A percentile compares a stretch with the other conserved stretches of the same genome.
Evolutionary conservation across 1,284 basidiomycete genomes (phyloP).

Genomic region (Blastosporella zonata): DNA sequence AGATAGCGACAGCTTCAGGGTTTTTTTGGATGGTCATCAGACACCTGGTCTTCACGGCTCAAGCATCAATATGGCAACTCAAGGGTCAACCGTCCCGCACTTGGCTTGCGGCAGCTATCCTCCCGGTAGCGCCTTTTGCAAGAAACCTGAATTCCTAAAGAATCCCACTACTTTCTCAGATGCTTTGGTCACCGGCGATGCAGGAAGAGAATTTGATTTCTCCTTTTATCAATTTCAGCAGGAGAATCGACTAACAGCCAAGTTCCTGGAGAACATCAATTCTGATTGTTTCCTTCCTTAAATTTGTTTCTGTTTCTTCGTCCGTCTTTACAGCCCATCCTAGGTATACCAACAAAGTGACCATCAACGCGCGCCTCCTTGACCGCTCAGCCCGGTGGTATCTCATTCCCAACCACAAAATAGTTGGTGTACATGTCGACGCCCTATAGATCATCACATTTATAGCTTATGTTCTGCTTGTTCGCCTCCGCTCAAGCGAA

Average conservation of each 20-base stretch:
- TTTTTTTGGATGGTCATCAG: slow-evolving; percentile 10
- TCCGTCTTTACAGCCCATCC: background rate
- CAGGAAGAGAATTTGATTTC: background rate
- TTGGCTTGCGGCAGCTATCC: slow-evolving; percentile 8
- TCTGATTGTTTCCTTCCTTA: background rate
- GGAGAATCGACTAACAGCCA: background rate
- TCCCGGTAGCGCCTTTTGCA: slow-evolving; percentile 11
- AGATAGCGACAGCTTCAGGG: too few species aligned
- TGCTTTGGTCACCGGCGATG: slow-evolving; percentile 2
- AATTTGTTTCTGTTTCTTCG: background rate
- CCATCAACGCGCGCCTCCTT: background rate
- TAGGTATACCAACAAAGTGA: too few species aligned
- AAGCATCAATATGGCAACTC: background rate
- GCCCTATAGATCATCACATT: too few species aligned
- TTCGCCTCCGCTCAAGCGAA: background rate
- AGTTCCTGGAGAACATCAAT: background rate
- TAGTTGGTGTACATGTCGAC: background rate
- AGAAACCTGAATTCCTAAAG: background rate
- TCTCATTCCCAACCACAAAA: background rate
- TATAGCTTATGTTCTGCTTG: background rate
- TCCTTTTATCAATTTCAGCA: background rate
- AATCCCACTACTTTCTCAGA: background rate
- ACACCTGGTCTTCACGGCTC: slow-evolving; percentile 15
- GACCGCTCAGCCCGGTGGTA: background rate
- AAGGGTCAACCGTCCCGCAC: background rate